A percentile compares a stretch with the other conserved stretches of the same genome.
Evolutionary conservation across 106 monocot species (phyloP).

Genomic region (Amphibolis antarctica): DNA sequence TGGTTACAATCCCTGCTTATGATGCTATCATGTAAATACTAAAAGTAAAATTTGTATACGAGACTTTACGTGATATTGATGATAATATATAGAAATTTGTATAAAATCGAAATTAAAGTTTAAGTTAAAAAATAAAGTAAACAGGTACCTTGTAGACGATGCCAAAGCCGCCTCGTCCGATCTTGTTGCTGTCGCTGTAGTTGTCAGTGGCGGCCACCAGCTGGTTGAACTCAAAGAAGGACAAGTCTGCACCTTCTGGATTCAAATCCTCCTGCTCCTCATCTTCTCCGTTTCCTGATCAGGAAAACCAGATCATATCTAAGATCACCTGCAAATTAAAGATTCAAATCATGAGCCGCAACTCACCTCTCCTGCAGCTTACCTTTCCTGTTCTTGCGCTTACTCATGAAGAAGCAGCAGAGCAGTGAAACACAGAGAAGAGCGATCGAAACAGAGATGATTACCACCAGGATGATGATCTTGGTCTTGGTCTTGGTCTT

Average conservation of each 20-base stretch:
- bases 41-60: no score
- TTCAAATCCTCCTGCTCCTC: background rate
- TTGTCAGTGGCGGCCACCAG: slow-evolving; percentile 5
- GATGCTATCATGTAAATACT: no score
- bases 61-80: no score
- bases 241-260: background rate
- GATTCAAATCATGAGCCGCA: background rate
- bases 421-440: background rate
- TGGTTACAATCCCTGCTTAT: no score
- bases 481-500: no score
- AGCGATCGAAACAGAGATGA: background rate
- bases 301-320: background rate
- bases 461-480: background rate
- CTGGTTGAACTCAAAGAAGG: background rate
- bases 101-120: no score
- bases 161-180: slow-evolving; percentile 10
- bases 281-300: background rate
- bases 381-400: background rate
- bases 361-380: background rate
- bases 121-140: no score
- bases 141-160: slow-evolving; percentile 11
- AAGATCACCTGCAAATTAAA: background rate
- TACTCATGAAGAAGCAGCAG: background rate
- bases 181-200: background rate
- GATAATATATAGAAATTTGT: no score